phyloP scores from a whole-genome alignment of 2,329 filamentous ascomycete genomes.

The Alternaria rosae region DNA sequence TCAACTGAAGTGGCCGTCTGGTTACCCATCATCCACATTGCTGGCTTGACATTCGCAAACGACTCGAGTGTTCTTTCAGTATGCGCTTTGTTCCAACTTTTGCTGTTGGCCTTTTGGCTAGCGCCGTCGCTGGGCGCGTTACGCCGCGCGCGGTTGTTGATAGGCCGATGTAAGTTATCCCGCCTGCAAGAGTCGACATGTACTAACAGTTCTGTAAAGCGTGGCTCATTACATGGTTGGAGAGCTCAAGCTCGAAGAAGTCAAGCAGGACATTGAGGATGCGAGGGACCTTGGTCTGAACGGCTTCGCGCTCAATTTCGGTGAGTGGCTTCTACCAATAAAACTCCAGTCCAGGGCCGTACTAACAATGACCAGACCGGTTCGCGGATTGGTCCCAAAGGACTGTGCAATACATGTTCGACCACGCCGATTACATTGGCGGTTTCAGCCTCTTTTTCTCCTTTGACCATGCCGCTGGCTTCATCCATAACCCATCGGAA shows the following conservation, averaged over 20 bases:
- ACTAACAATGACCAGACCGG: constrained; percentile 7
- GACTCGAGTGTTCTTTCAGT: neutral
- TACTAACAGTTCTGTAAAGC: constrained; percentile 9
- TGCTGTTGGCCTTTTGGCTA: constrained; percentile 7
- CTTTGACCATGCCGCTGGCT: constrained; percentile 39
- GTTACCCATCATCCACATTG: neutral
- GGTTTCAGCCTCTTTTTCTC: constrained; percentile 49
- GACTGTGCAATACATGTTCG: constrained; percentile 42
- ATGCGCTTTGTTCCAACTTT: constrained; percentile 15
- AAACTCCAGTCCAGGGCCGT: neutral
- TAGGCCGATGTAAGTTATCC: constrained; percentile 7
- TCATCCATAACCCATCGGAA: no score
- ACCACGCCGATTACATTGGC: constrained; percentile 33
- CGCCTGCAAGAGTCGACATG: neutral
- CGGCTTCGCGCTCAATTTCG: constrained; percentile 47
- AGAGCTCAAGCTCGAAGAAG: constrained; percentile 26
- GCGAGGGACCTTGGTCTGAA: constrained; percentile 43
- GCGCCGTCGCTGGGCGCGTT: constrained; percentile 4
- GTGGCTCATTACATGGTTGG: constrained; percentile 38
- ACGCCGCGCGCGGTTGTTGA: neutral
- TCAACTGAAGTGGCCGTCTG: no score
- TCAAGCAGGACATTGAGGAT: constrained; percentile 36
- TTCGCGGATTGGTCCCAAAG: constrained; percentile 34
- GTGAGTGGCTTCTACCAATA: constrained; percentile 12
- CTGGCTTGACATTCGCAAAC: neutral